phyloP scores from a whole-genome alignment of 305 asterid genomes.

The Petunia hybrid region DNA sequence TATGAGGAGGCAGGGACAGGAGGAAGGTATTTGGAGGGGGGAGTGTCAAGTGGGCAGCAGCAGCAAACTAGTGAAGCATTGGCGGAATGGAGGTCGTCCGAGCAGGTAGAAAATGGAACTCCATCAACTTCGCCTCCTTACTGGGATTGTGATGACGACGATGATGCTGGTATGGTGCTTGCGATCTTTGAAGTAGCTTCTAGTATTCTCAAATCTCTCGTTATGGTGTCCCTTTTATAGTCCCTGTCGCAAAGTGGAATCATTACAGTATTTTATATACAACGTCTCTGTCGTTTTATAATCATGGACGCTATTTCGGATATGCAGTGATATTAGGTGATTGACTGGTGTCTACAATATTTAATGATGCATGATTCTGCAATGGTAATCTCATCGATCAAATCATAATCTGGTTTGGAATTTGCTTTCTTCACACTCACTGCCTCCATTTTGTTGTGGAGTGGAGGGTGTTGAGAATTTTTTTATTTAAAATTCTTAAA shows the following conservation, averaged over 20 bases:
- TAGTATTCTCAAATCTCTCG: neutral
- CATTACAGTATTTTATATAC: neutral
- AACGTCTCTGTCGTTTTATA: neutral
- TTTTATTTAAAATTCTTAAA: neutral
- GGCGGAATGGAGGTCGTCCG: constrained; percentile 88
- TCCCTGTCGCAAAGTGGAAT: neutral
- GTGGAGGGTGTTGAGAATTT: too few relatives aligned
- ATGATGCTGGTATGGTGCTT: constrained; percentile 58
- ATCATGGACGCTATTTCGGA: neutral
- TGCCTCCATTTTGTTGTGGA: neutral
- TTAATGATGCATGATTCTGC: neutral
- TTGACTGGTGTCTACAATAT: neutral
- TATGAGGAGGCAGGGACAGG: constrained; percentile 64
- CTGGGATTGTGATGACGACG: constrained; percentile 87
- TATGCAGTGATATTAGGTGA: neutral
- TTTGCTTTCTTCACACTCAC: neutral
- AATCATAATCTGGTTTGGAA: neutral
- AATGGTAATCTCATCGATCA: neutral
- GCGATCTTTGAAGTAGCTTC: constrained; percentile 8
- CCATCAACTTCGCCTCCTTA: constrained; percentile 91
- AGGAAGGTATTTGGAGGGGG: constrained; percentile 69
- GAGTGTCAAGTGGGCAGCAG: constrained; percentile 63
- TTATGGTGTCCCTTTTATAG: neutral
- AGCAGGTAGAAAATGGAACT: constrained; percentile 82
- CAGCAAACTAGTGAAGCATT: constrained; percentile 70